These are phyloP conservation scores for Aspergillus ibericus DNA, from an alignment of 2,329 filamentous ascomycete species.

Conservation along the genomic window DNA sequence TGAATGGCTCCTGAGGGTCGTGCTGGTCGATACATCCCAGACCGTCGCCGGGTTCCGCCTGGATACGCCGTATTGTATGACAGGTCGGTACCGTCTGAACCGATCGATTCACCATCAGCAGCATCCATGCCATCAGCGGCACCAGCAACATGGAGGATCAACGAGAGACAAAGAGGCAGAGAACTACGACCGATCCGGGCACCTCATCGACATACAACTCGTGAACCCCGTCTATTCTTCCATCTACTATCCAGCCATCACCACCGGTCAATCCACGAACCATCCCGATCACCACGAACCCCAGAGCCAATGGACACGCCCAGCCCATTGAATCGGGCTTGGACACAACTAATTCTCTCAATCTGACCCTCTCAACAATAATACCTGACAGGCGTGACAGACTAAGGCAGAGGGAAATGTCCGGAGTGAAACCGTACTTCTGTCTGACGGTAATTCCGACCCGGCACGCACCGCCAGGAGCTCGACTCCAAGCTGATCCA, in stretches of 20 bases:
- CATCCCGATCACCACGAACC: background rate
- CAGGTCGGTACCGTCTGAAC: background rate
- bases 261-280: background rate
- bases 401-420: background rate
- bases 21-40: background rate
- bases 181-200: too few relatives aligned
- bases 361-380: background rate
- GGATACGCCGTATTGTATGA: conserved; percentile 8
- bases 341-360: background rate
- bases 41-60: background rate
- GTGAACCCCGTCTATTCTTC: background rate
- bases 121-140: background rate
- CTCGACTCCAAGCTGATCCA: background rate
- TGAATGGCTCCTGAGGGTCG: background rate
- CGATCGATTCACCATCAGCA: background rate
- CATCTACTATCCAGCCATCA: too few relatives aligned
- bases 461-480: background rate
- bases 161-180: too few relatives aligned
- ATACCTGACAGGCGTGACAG: background rate
- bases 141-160: too few relatives aligned
- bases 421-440: background rate
- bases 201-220: too few relatives aligned
- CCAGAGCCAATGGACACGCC: background rate
- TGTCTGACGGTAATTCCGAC: background rate
- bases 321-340: background rate